Base-by-base conservation (phyloP, 768 basidiomycete genomes). In the Pisolithus tinctorius region DNA sequence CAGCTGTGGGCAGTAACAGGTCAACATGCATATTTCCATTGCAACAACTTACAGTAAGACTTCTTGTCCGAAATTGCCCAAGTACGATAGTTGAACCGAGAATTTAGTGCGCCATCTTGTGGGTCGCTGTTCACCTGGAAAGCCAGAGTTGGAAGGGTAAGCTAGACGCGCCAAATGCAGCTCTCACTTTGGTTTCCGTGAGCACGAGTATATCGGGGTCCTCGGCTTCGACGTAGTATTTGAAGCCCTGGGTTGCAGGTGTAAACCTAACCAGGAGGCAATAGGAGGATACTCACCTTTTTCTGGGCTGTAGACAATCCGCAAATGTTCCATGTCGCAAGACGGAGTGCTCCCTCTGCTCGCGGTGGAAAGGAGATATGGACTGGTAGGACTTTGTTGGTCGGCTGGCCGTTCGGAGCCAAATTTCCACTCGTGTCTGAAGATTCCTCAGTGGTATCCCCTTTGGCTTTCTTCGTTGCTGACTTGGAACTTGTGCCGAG, bases 121-220 rank as follows among this genome's bases (percentile, higher is more conserved):
- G 88, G 84, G 40, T 71, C 71, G 45, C 86, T 72, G 62, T 90
- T 91, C 43, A 90, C 80, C 89, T 92, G 48, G 8, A 25, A 0
- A 47, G 27, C 9, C 17, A 16, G n/a, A 3, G 10, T 57, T 47
- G 57, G 30, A 45, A 48, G 8, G 14, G 9, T 47, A 45, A 49
- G 6, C 47, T 2, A n/a, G 31, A 49, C 41, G 61, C 25, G 25
- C 2, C 9, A 6, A 5, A 23, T 4, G 16, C 1, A 23, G 2
- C 0, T 2, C 56, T 48, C 38, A 81, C 88, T 75, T 93, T 94
- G 9, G 90, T 93, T 70, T 94, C 92, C 0, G 88, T 90, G 40
- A 94, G 70, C 14, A 93, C 77, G 23, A 93, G 72, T 26, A 94
- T 74, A 61, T 94, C 92, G 0, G 92, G 81, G 61, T 93, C 83